Conservation (phyloP, 1,139 yeast genomes). For the Meyerozyma guilliermondii region DNA sequence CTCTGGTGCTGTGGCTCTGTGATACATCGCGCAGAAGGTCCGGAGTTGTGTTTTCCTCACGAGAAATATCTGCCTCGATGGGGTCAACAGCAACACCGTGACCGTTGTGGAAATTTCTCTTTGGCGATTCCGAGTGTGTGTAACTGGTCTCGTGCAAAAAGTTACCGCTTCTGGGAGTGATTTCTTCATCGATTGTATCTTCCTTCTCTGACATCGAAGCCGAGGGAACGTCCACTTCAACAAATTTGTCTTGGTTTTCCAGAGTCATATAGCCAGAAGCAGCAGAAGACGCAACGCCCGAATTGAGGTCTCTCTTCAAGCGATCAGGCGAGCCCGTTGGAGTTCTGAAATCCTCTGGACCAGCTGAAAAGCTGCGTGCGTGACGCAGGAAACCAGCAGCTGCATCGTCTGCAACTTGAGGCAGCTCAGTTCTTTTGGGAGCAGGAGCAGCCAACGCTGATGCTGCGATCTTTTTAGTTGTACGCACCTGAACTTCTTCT, state of each 20-base stretch:
- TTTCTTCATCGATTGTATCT: constrained; percentile 12
- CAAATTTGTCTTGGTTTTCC: constrained; percentile 18
- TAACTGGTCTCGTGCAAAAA: neutral
- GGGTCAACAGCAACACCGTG: neutral
- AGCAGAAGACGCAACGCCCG: constrained; percentile 6
- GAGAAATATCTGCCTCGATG: constrained; percentile 7
- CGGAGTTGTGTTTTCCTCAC: neutral
- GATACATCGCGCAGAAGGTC: neutral
- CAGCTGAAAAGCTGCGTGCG: constrained; percentile 36
- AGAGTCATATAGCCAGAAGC: constrained; percentile 3
- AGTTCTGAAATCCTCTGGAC: constrained; percentile 40
- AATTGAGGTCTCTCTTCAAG: constrained; percentile 1
- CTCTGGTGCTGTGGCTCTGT: constrained; percentile 4
- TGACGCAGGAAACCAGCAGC: constrained; percentile 25
- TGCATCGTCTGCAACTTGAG: constrained; percentile 11
- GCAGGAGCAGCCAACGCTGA: constrained; percentile 12
- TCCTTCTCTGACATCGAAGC: constrained; percentile 18
- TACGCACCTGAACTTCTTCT: constrained; percentile 5
- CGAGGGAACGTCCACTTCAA: constrained; percentile 25
- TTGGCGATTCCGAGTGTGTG: neutral
- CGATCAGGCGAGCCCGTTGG: constrained; percentile 36
- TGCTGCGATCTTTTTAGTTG: constrained; percentile 11
- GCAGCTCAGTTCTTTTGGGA: constrained; percentile 10
- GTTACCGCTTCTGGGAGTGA: constrained; percentile 1
- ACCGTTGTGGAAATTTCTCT: neutral